Evolutionary conservation across 78 protist genomes (phyloP), one percentile per base, ranked within the genome.

Genomic region (Dictyostelium brefeldianum): DNA sequence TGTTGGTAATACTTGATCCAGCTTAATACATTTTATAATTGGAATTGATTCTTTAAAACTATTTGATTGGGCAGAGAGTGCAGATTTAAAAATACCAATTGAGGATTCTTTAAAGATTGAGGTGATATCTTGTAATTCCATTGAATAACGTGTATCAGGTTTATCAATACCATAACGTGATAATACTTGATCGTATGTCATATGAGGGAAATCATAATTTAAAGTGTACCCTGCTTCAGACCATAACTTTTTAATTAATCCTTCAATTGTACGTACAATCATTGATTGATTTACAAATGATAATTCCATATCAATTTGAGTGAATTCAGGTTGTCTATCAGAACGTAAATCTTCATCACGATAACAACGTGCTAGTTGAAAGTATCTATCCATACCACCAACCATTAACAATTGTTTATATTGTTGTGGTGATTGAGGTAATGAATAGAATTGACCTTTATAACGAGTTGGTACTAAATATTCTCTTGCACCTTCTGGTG

Each of bases 281-380:
- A 80, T 90, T 17, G 71, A 67, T 25, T 50, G 41, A 31, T 80
- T 59, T 48, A 81, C 95, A 92, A 81, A 97, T 6, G 98, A 94
- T 43, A 95, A 20, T 53, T 97, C 98, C 73, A 95, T 50, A 95
- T 97, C 98, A 53, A 96, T 85, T 77, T 97, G 98, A 25, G 98
- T 96, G 78, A 97, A 97, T 54, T 97, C 98, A 2, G 98, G 98
- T 80, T 97, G 98, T 18, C 98, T 82, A 82, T 97, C 98, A 3
- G 97, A 87, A 7, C 98, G 73, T 6, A 62, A 71, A 41, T 85
- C 96, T 48, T 97, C 98, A 62, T 97, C 98, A 22, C 98, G 85
- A 81, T 89, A 97, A 80, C 98, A 97, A 22, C 98, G 81, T 7
- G 98, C 98, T 36, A 97, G 46, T 83, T 97, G 98, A 59, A 78